phyloP scores from a whole-genome alignment of 1,284 basidiomycete species.

The Ganoderma meredithae region DNA sequence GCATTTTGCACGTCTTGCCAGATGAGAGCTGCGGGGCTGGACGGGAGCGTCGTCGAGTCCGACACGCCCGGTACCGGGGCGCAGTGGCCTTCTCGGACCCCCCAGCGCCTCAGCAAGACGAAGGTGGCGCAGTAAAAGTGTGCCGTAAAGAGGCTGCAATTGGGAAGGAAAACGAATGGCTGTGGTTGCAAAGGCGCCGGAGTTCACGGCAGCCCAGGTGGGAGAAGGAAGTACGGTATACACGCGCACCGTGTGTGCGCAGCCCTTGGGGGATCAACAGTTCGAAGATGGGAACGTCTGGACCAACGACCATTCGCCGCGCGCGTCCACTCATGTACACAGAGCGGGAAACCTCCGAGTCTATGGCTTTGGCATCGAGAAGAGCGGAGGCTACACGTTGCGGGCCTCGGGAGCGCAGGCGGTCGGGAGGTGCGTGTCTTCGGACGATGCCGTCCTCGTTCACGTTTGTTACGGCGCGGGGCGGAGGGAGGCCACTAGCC shows the following conservation, averaged over 20 bases:
- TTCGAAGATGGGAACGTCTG: background rate
- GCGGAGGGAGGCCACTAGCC: no score
- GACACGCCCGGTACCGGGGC: background rate
- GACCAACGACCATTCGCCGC: background rate
- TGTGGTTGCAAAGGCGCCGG: background rate
- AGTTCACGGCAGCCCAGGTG: background rate
- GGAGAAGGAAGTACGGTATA: background rate
- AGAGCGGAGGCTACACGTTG: no score
- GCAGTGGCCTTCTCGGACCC: slow-evolving; percentile 1
- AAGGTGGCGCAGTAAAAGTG: background rate
- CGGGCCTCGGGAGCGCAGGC: no score
- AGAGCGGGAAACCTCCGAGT: background rate
- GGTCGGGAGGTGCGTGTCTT: no score
- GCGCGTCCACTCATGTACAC: background rate
- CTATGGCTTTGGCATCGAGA: no score
- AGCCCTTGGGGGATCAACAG: background rate
- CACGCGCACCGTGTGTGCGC: background rate
- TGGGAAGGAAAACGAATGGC: background rate
- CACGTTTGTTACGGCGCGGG: no score
- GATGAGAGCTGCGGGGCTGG: background rate
- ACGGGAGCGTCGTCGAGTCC: background rate
- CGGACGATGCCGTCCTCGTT: no score
- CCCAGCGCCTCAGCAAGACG: background rate
- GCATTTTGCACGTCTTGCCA: background rate
- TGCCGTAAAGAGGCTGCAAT: background rate